Base-by-base conservation (phyloP, 768 basidiomycete genomes). In the Suillus plorans region DNA sequence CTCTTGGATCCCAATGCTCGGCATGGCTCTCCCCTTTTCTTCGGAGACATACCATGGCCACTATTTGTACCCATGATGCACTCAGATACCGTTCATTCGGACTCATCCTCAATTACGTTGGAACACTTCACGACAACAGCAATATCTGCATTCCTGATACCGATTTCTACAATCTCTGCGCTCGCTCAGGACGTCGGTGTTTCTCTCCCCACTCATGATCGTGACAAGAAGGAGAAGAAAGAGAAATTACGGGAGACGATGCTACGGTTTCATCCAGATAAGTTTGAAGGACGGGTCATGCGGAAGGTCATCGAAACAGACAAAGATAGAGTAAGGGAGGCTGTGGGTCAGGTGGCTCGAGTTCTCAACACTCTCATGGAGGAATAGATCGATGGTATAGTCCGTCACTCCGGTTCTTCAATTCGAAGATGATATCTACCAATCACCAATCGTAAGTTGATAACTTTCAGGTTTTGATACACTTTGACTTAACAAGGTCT, bases 221-320 rank as follows among this genome's bases (percentile, higher is more conserved):
- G 64, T 25, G 72, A 73, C 41, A 84, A 80, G 73, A 85, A 81
- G 71, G 80, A 79, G 41, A 77, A 81, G 57, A 88, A 84, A 71
- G 88, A 91, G 22, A 87, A 81, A 66, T 70, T 91, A 53, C 80
- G 88, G 69, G 90, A 91, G 75, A 82, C 88, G 0, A 81, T 91
- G 69, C 74, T 91, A 31, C 86, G 90, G 22, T 92, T 89, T 72
- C 91, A 92, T 71, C 91, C 91, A 2, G 91, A 92, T 74, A 92
- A 92, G 72, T 92, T 92, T 62, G 89, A 92, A 72, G 89, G 91
- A 22, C 82, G 91, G 41, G 77, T 92, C 57, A 85, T 91, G 82
- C 72, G 73, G 58, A 79, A 80, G 5, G 80, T 91, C 7, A 70
- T 68, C 50, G 76, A 78, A 39, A 69, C 68, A 14, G 89, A 92